Percentiles rank a stretch among this genome's conserved stretches.
These are phyloP conservation scores for Rhizophora mangle DNA, from an alignment of 345 rosid genomes.

Conservation along the genomic window DNA sequence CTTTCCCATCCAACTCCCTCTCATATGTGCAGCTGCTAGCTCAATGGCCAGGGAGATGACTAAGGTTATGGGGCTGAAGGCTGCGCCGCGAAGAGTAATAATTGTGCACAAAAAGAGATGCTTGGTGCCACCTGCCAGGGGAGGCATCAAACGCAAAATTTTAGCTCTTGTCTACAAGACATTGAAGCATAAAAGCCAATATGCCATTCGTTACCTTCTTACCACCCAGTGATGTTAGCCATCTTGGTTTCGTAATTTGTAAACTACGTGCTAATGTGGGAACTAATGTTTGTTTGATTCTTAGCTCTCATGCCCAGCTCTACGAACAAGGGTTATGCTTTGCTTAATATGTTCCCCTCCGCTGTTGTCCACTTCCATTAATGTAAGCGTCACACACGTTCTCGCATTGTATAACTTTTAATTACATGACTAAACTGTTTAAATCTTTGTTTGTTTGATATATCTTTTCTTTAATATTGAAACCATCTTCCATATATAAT, in stretches of 20 bases:
- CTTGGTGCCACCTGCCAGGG: conserved; percentile 29
- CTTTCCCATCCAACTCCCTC: too few species aligned
- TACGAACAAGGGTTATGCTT: not conserved
- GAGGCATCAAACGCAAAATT: conserved; percentile 42
- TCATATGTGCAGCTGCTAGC: too few species aligned
- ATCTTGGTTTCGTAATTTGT: not conserved
- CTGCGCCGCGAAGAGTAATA: not conserved
- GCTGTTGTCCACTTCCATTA: too few species aligned
- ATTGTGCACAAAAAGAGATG: not conserved
- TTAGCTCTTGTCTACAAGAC: conserved; percentile 22
- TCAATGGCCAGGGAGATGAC: not conserved
- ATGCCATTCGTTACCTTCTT: conserved; percentile 13
- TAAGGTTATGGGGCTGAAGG: not conserved
- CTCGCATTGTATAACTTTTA: too few species aligned
- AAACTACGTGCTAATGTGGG: not conserved
- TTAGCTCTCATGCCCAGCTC: too few species aligned
- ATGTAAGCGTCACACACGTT: too few species aligned
- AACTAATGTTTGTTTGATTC: conserved; percentile 1
- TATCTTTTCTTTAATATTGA: too few species aligned
- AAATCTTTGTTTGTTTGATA: too few species aligned
- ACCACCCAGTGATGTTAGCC: conserved; percentile 1
- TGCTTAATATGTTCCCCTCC: not conserved
- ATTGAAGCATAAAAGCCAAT: conserved; percentile 22
- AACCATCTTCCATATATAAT: too few species aligned
- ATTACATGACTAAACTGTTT: too few species aligned